Evolutionary conservation across 108 stramenopile species (phyloP), one percentile per base, ranked within the genome.

Genomic region (Fragilariopsis cylindrus): DNA sequence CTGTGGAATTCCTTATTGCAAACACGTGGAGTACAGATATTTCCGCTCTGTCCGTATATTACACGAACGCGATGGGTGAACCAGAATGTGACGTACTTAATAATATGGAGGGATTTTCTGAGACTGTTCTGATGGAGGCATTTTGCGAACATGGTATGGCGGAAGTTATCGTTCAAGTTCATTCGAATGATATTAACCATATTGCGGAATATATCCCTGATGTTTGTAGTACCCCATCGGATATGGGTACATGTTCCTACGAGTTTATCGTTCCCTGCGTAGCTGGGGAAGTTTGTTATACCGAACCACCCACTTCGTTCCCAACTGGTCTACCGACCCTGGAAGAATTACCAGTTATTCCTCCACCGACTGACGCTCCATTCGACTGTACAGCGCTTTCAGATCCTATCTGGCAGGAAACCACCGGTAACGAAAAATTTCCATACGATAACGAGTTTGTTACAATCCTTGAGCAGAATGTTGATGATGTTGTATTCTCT

Each of bases 401-500:
- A 13, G 13, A 52, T 9, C 58, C 58, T 0, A 60, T 21, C 9
- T 30, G 16, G 58, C 8, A 60, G 16, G 21, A 60, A 16, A 60
- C 58, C 58, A 18, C 21, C 21, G 58, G 58, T 16, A 60, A 16
- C 21, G 13, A 9, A 9, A 18, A 18, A 16, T 60, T 30, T 18
- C 58, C 58, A 52, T 52, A 52, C 50, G 50, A 13, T 52, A 9
- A 9, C 1, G 50, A 52, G 9, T 13, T 30, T 12, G 58, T 0
- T 60, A 8, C 8, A 30, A 60, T 60, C 21, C 8, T 60, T 12
- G 58, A 30, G 58, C 58, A 60, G 58, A 16, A 60, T 60, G 16
- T 60, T 12, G 58, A 60, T 60, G 58, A 60, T 16, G 58, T 60
- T 12, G 9, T 18, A 21, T 60, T 60, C 16, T 60, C 58, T 60